Base-by-base conservation (phyloP, 2,329 filamentous ascomycete genomes). In the Microthyrium microscopicum region DNA sequence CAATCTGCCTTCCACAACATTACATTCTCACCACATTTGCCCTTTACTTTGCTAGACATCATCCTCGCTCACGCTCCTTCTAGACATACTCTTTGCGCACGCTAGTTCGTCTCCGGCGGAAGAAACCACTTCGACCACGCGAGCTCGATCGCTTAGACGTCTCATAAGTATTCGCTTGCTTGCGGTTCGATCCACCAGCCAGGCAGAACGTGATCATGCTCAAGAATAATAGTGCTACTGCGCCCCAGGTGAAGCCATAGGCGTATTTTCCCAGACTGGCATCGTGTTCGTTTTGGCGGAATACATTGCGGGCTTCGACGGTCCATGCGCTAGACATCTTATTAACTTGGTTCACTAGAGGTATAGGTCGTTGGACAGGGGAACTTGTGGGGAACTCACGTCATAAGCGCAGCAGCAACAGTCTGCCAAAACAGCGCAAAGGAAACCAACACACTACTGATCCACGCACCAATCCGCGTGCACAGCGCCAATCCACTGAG, bases 231-330 rank as follows among this genome's bases (percentile, higher is more conserved):
- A 67, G 66, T 7, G 68, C 69, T 55, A 73, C 72, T 2, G 77
- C 68, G 12, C 66, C 73, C 81, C 81, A 89, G 41, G 72, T 73
- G 58, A 84, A 87, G 28, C 69, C 81, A 47, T 82, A 81, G 15
- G 73, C 76, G 46, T 76, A 79, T 20, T 47, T 48, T 34, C 81
- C 81, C 24, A 89, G 51, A 8, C 50, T 53, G 20, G 81, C 77
- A 13, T 52, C 48, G 35, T 70, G 67, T 39, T 64, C 66, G 35
- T 56, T 63, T 22, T 48, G 46, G 22, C 55, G 55, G 62, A 87
- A 85, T 24, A 58, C 61, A 45, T 82, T 60, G 49, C 78, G 76
- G 36, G 73, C 77, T 46, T 70, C 60, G 46, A 83, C 74, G 44
- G 81, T 81, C 42, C 68, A 72, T 27, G 68, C 68, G 35, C 71